Evolutionary conservation across 148 eudicot species (phyloP), one percentile per base, ranked within the genome.

Genomic region (Rhododendron vialii): DNA sequence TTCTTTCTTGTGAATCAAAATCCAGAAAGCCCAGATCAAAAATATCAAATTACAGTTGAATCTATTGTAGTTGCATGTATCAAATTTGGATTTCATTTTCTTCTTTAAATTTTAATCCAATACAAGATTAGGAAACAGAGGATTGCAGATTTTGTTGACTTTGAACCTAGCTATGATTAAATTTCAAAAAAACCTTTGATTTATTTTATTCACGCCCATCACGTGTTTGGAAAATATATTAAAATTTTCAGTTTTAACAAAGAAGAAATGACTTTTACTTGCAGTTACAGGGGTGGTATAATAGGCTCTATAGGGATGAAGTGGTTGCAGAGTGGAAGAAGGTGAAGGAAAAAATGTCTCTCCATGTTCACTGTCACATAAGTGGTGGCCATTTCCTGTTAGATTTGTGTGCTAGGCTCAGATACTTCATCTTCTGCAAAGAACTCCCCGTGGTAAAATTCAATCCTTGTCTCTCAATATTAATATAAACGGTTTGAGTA

Each of bases 261-360:
- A 48, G 18, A 22, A 76, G 81, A 65, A 41, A n/a, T 85, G 75
- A 24, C 8, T 47, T n/a, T 38, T 78, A 17, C 35, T 75, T 87
- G 91, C 93, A 96, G 99, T 86, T 96, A 75, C 96, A 95, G 87
- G 98, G 99, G 3, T 96, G 99, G 99, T 92, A 93, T 83, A 94
- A 95, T 90, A 95, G 88, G 86, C n/a, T 96, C 47, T 93, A 95
- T 36, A 94, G 99, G 86, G 99, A 96, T 90, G 99, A 97, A 82
- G 98, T 97, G 81, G 96, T 97, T 14, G 99, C 97, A 88, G 99
- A 95, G 59, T 96, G 99, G 99, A 96, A 92, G 94, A 94, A 95
- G 85, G 91, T 96, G 18, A 92, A 94, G 88, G 99, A 87, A n/a
- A 92, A 88, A 53, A 97, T 95, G 98, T 97, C 99, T 0, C 93